Base-by-base conservation (phyloP, 2,329 filamentous ascomycete genomes). In the Aaosphaeria arxii region DNA sequence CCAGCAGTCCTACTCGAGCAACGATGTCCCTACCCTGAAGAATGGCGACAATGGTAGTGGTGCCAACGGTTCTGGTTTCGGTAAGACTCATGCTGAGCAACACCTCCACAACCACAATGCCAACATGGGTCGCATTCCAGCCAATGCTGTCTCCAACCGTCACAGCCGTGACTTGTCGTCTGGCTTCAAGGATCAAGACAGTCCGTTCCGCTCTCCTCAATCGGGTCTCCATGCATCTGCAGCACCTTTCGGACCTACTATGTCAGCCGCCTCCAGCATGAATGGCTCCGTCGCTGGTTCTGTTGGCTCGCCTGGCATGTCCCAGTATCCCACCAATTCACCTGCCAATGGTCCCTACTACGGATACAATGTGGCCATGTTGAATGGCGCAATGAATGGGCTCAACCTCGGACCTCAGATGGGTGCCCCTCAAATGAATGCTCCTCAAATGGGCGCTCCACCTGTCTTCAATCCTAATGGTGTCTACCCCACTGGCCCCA, bases 1-100 rank as follows among this genome's bases (percentile, higher is more conserved):
- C 49, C 88, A 91, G 71, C 86, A 88, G 40, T 96, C 92, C 0
- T 96, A 89, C 74, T 96, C 94, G 7, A 85, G 89, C 46, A 94
- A 88, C 69, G 91, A 97, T 63, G 79, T 96, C 17, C 88, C 91
- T 4, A 95, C 91, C 6, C 77, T 91, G 63, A 95, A 94, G 80
- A 86, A 79, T 56, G 77, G 81, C 46, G 79, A 81, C 46, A 77
- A 74, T 42, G 70, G 77, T 43, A 73, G 79, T 42, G 59, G 64
- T 33, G 44, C 52, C 33, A 65, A 64, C 44, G 54, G 59, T 30
- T 42, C 51, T 28, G 55, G 62, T 28, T 57, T 53, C 40, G 64
- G 69, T 52, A 69, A 65, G 45, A 88, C 76, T 5, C 79, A 83
- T 53, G 76, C 78, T 44, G 79, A 85, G 61, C 77, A 81, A 54